A percentile compares a stretch with the other conserved stretches of the same genome.
Evolutionary conservation across 1,284 basidiomycete species (phyloP).

Genomic region (Termitomyces sp.): DNA sequence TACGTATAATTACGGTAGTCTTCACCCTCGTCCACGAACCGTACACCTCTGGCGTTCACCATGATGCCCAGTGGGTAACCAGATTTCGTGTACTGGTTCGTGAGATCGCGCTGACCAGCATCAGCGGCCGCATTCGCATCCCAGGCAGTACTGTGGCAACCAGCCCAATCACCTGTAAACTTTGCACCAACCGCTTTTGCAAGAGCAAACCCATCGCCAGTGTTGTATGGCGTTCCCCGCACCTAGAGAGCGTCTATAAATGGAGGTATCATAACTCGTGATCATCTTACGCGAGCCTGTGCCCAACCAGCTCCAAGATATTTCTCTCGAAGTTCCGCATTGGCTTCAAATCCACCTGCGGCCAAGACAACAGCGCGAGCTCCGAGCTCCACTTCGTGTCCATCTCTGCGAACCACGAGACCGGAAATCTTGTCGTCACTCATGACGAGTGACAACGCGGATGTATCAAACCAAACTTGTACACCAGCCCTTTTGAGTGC

Average conservation of each 20-base stretch:
- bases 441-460: slow-evolving; percentile 39
- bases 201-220: slow-evolving; percentile 55
- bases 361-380: slow-evolving; percentile 51
- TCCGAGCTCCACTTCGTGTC: slow-evolving; percentile 31
- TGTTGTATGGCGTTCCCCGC: slow-evolving; percentile 65
- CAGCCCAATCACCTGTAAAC: slow-evolving; percentile 52
- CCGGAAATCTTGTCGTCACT: slow-evolving; percentile 40
- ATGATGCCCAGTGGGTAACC: slow-evolving; percentile 68
- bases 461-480: slow-evolving; percentile 51
- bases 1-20: slow-evolving; percentile 72
- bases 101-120: slow-evolving; percentile 49
- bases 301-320: slow-evolving; percentile 54
- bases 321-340: slow-evolving; percentile 41
- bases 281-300: slow-evolving; percentile 44
- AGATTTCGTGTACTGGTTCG: slow-evolving; percentile 68
- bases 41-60: slow-evolving; percentile 50
- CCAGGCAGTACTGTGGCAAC: slow-evolving; percentile 69
- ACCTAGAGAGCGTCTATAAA: slow-evolving; percentile 35
- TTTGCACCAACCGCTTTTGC: slow-evolving; percentile 51
- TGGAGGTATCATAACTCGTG: neutral
- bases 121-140: slow-evolving; percentile 55
- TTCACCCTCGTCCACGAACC: slow-evolving; percentile 67
- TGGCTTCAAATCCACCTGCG: slow-evolving; percentile 63
- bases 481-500: slow-evolving; percentile 48
- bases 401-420: slow-evolving; percentile 37